Base-by-base conservation (phyloP, 2,329 filamentous ascomycete species). In the Colletotrichum plurivorum region DNA sequence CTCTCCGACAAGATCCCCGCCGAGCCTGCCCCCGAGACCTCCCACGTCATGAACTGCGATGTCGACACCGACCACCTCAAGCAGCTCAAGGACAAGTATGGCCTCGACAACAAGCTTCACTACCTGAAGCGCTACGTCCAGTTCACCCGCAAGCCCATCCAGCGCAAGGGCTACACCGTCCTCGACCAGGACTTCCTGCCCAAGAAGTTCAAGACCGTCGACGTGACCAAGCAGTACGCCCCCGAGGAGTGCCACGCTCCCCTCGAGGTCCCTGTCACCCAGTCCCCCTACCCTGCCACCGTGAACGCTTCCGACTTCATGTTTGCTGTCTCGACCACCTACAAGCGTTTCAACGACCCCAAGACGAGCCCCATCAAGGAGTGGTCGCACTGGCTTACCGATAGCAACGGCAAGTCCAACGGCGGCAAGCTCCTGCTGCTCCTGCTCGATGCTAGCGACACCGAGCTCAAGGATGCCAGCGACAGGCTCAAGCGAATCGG, bases 341-440 rank as follows among this genome's bases (percentile, higher is more conserved):
- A 86, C 78, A 80, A 84, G 72, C 80, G 87, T 65, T 85, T 89
- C 73, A 85, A 79, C 73, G 84, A 87, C 71, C 78, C 82, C 0
- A 81, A 82, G 62, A 88, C 84, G 2, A 85, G 81, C 60, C 85
- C 87, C 0, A 84, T 89, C 58, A 84, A 85, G 70, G 87, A 89
- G 75, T 89, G 88, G 88, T 83, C 85, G 5, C 88, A 86, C 76
- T 89, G 87, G 87, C 80, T 89, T 68, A 89, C 87, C 3, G 85
- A 89, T 73, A 84, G 85, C 67, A 82, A 83, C 55, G 87, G 87
- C 52, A 79, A 82, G 60, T 87, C 86, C 39, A 89, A 89, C 71
- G 87, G 87, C 18, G 87, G 83, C 52, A 88, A 88, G 75, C 78
- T 89, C 64, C 76, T 89, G 12, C 78, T 89, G 5, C 80, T 88